Evolutionary conservation across 1,284 basidiomycete species (phyloP), one percentile per base, ranked within the genome.

Genomic region (Ustilago crameri): DNA sequence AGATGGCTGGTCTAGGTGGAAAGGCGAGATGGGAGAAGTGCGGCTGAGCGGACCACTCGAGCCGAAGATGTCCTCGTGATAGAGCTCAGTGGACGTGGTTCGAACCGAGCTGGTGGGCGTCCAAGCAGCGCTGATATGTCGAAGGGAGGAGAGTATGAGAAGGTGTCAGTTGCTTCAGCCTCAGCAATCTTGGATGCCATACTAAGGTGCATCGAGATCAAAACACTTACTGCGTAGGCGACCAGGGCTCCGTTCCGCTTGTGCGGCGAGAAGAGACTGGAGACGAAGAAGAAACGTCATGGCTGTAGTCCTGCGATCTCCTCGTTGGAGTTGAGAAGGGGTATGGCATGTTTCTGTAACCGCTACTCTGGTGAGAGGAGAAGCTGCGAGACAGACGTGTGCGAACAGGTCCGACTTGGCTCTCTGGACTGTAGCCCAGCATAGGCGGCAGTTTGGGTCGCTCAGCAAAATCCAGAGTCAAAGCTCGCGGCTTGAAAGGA

Each of bases 61-160:
- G 7, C 40, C 34, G 20, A 43, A 27, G 44, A 41, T 22, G 5
- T 60, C 45, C 3, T 30, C 49, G n/a, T 40, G 43, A 4, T 44
- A 32, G 15, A 32, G 17, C 10, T 20, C 41, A 17, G 17, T 38
- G 24, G 52, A 56, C 4, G 64, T 67, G 27, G 57, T 60, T 18
- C 64, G 64, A 1, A 67, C 27, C 30, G 57, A 67, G 64, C 64
- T 67, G 34, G 57, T 67, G 2, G 64, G 64, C 18, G 64, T 61
- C 56, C 53, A 48, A 9, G 51, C 41, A n/a, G 35, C 26, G 30
- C 47, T 55, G 40, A 32, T 23, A 22, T 2, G n/a, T 12, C 2
- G 12, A 41, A 9, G 5, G 20, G 20, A 9, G 4, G 34, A 20
- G 32, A n/a, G 9, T 30, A 20, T 15, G 15, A 20, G 23, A n/a